Percentiles rank a stretch among this genome's conserved stretches.
Conservation (phyloP, 2,329 filamentous ascomycete species). For the Fonsecaea multimorphosa region DNA sequence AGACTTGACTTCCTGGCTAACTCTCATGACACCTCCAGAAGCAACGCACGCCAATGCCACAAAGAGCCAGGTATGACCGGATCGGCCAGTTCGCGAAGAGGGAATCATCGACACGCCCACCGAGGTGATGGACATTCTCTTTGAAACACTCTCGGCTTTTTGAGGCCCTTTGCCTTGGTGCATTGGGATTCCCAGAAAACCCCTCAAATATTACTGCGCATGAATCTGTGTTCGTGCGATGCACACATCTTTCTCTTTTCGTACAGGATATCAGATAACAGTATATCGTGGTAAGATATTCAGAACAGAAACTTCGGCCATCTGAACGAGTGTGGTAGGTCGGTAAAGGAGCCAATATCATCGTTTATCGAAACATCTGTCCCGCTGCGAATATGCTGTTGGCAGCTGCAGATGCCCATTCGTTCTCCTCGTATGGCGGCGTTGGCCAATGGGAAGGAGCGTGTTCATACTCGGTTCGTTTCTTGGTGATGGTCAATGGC, state of each 20-base stretch:
- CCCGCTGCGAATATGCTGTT: constrained; percentile 80
- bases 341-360: neutral
- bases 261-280: constrained; percentile 39
- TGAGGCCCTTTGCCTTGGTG: constrained; percentile 8
- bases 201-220: constrained; percentile 19
- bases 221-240: constrained; percentile 26
- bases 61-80: constrained; percentile 13
- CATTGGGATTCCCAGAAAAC: constrained; percentile 19
- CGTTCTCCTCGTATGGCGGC: constrained; percentile 89
- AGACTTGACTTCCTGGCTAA: constrained; percentile 8
- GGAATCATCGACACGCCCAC: constrained; percentile 22
- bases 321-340: constrained; percentile 27
- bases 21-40: constrained; percentile 13
- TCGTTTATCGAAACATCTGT: constrained; percentile 40
- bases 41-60: constrained; percentile 20
- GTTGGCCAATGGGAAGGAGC: constrained; percentile 83
- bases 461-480: constrained; percentile 57
- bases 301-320: constrained; percentile 27
- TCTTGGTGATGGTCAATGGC: constrained; percentile 71
- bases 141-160: constrained; percentile 7
- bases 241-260: constrained; percentile 32
- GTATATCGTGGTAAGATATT: constrained; percentile 31
- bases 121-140: constrained; percentile 9
- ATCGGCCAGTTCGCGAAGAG: neutral
- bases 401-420: constrained; percentile 84